Base-by-base conservation (phyloP, 2,329 filamentous ascomycete genomes). In the Iodosphaeria phyllophila region DNA sequence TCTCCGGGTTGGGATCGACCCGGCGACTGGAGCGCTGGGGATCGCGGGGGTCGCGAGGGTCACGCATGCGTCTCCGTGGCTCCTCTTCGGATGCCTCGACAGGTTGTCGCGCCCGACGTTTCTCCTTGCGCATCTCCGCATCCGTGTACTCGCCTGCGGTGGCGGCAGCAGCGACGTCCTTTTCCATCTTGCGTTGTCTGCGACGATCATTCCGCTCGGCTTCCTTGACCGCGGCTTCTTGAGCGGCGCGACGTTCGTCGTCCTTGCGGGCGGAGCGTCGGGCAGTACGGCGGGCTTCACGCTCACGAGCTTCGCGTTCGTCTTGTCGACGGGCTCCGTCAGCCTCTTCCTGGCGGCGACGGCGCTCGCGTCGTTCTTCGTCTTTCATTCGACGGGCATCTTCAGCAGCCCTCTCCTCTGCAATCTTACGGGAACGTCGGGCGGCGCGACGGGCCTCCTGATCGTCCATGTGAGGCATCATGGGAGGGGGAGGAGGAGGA, bases 381-480 rank as follows among this genome's bases (percentile, higher is more conserved):
- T 72, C 65, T 35, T 66, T 68, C 5, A 54, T 55, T 16, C 54
- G 55, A 22, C 64, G 63, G 5, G 60, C 53, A 24, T 74, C 69
- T 27, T 72, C 48, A 4, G 54, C 34, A 5, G 52, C 56, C 22
- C 48, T 56, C 13, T 66, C 58, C 28, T 70, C 64, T 3, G 61
- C 58, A n/a, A n/a, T n/a, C 10, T 60, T 61, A 25, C 56, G 61
- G 2, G 66, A 60, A 28, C 61, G 63, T n/a, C 73, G 66, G 28
- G 69, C 68, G 16, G 65, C 67, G 22, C 60, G 61, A 23, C 68
- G 62, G 13, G 63, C 66, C 42, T 77, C 74, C 14, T 58, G 53
- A 8, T 73, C 67, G 16, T 58, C 54, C n/a, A n/a, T n/a, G n/a
- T n/a, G n/a, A n/a, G n/a, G n/a, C n/a, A n/a, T n/a, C n/a, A n/a